Conservation (phyloP, 345 rosid genomes). For the Stellera chamaejasme region DNA sequence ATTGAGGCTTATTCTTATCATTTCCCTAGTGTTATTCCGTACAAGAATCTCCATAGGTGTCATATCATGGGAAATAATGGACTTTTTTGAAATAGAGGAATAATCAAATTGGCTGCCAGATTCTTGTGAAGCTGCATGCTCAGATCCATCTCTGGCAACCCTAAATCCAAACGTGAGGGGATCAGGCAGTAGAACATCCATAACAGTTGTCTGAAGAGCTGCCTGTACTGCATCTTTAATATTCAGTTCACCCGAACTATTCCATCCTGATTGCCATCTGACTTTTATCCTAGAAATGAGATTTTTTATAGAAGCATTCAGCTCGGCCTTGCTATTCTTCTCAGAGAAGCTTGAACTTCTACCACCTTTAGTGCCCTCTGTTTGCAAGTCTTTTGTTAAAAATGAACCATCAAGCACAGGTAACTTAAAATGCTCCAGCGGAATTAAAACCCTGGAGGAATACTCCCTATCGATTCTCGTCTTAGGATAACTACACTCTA, state of each 20-base stretch:
- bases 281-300: constrained; percentile 88
- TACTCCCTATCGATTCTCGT: constrained; percentile 89
- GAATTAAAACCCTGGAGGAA: constrained; percentile 88
- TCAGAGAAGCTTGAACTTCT: constrained; percentile 68
- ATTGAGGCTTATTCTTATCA: constrained; percentile 70
- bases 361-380: constrained; percentile 33
- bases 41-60: constrained; percentile 86
- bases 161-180: constrained; percentile 91
- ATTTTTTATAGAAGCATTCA: constrained; percentile 75
- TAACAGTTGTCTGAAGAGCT: constrained; percentile 82
- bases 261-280: constrained; percentile 91
- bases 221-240: constrained; percentile 84
- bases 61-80: constrained; percentile 71
- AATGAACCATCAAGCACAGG: constrained; percentile 91
- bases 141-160: constrained; percentile 40
- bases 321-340: constrained; percentile 80
- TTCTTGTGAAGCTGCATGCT: constrained; percentile 19
- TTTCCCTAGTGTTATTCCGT: constrained; percentile 84
- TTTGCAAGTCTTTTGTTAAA: constrained; percentile 57
- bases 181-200: constrained; percentile 96
- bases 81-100: constrained; percentile 27
- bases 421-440: constrained; percentile 91
- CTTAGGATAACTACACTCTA: constrained; percentile 72
- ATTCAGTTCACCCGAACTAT: constrained; percentile 90
- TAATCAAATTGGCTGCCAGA: constrained; percentile 15